Base-by-base conservation (phyloP, 2,329 filamentous ascomycete genomes). In the Stemphylium vesicarium region DNA sequence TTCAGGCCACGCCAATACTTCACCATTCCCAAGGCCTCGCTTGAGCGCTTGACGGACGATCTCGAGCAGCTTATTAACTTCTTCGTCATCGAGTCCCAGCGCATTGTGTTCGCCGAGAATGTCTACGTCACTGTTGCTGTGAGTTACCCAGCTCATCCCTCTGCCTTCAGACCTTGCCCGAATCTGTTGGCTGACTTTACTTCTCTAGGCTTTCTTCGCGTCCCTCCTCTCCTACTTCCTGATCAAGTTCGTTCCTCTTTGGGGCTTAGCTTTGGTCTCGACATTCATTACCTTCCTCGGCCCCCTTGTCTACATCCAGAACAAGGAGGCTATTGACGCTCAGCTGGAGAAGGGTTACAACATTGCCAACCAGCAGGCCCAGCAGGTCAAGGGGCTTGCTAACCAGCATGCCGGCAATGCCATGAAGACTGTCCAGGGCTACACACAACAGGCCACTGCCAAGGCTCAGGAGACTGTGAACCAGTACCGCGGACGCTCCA, bases 31-130 rank as follows among this genome's bases (percentile, higher is more conserved):
- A 85, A 85, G 71, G 85, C 87, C 64, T 84, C 83, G 43, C 79
- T 87, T 32, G 85, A 88, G 72, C 82, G 81, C 53, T 75, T 85
- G 18, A 76, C 86, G 43, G 85, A 86, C 61, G 86, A 88, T 70
- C 70, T 86, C 12, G 84, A 86, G 72, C 85, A 88, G 75, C 78
- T 88, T 49, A 79, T 85, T 76, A 87, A 88, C 78, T 88, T 88
- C 77, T 85, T 88, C 75, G 80, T 88, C 63, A 87, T 88, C 59
- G 86, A 88, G 71, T 84, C 85, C 70, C 86, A 88, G 78, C 82
- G 86, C 54, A 81, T 88, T 60, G 72, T 88, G 55, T 88, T 88
- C 65, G 85, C 84, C 29, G 86, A 88, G 79, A 88, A 88, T 65
- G 78, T 87, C 50, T 80, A 82, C 55, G 83, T 82, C 56, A 88